Conservation (phyloP, 1,284 basidiomycete species). For the Volvariella volvacea region DNA sequence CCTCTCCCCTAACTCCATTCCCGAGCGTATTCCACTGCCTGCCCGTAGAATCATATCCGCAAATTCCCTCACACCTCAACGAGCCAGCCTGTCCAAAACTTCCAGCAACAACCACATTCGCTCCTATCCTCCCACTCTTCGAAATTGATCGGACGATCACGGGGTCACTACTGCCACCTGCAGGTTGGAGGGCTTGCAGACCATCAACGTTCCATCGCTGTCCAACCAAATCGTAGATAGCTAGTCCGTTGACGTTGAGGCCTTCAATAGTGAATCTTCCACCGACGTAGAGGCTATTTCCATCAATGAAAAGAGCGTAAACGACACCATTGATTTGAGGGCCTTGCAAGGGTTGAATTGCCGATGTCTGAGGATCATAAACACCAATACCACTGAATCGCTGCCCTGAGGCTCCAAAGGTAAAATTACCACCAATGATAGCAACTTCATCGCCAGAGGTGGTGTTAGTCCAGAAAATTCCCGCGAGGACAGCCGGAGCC, state of each 20-base stretch:
- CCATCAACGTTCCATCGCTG: conserved; percentile 53
- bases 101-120: conserved; percentile 78
- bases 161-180: conserved; percentile 38
- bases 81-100: conserved; percentile 79
- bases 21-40: conserved; percentile 81
- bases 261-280: conserved; percentile 67
- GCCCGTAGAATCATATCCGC: conserved; percentile 61
- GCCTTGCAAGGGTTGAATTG: conserved; percentile 54
- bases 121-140: conserved; percentile 46
- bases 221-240: conserved; percentile 66
- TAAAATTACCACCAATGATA: conserved; percentile 90
- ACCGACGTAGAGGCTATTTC: conserved; percentile 69
- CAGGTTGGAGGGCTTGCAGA: conserved; percentile 52
- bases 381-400: conserved; percentile 44
- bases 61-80: conserved; percentile 73
- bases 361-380: conserved; percentile 54
- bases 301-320: conserved; percentile 61
- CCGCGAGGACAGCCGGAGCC: conserved; percentile 80
- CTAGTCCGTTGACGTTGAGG: conserved; percentile 56
- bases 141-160: conserved; percentile 76
- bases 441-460: conserved; percentile 60
- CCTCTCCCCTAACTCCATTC: conserved; percentile 78
- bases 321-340: conserved; percentile 68
- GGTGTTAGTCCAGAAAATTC: conserved; percentile 85
- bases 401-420: conserved; percentile 55